phyloP scores from a whole-genome alignment of 352 stramenopile genomes.

The Phytopythium delawarense region DNA sequence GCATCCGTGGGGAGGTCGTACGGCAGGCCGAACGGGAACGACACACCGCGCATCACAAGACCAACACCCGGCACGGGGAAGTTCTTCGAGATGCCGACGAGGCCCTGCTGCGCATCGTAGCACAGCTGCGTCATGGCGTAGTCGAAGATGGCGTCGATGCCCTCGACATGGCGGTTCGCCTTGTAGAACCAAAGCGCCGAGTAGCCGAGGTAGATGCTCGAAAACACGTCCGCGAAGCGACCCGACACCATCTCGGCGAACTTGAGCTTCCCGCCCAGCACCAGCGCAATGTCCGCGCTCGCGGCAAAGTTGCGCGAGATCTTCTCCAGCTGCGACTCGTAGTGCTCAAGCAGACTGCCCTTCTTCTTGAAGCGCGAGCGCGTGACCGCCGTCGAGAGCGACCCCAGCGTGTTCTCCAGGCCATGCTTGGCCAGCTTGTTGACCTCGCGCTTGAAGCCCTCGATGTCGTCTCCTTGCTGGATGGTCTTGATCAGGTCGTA shows the following conservation, averaged over 20 bases:
- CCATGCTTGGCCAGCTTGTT: conserved; percentile 94
- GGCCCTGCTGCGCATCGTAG: conserved; percentile 94
- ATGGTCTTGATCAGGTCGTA: conserved; percentile 97
- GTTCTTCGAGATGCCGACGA: conserved; percentile 95
- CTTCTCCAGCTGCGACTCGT: conserved; percentile 96
- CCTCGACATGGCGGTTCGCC: conserved; percentile 91
- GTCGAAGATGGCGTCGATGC: conserved; percentile 94
- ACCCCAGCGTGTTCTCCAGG: conserved; percentile 89
- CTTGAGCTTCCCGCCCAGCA: conserved; percentile 97
- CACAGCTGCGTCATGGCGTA: conserved; percentile 96
- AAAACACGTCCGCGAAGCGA: conserved; percentile 95
- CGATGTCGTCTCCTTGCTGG: conserved; percentile 92
- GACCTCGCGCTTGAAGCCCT: conserved; percentile 93
- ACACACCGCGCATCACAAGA: conserved; percentile 91
- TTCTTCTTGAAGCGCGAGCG: conserved; percentile 86
- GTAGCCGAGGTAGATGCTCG: conserved; percentile 97
- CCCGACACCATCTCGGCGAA: conserved; percentile 98
- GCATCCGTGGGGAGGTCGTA: conserved; percentile 91
- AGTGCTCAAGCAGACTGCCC: conserved; percentile 89
- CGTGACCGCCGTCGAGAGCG: conserved; percentile 87
- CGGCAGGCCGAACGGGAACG: conserved; percentile 93
- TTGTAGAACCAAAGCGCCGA: conserved; percentile 96
- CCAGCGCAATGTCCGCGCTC: conserved; percentile 93
- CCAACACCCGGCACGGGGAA: conserved; percentile 93
- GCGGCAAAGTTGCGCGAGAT: conserved; percentile 97